phyloP scores from a whole-genome alignment of 2,329 filamentous ascomycete genomes.

The Cladorrhinum sp. region DNA sequence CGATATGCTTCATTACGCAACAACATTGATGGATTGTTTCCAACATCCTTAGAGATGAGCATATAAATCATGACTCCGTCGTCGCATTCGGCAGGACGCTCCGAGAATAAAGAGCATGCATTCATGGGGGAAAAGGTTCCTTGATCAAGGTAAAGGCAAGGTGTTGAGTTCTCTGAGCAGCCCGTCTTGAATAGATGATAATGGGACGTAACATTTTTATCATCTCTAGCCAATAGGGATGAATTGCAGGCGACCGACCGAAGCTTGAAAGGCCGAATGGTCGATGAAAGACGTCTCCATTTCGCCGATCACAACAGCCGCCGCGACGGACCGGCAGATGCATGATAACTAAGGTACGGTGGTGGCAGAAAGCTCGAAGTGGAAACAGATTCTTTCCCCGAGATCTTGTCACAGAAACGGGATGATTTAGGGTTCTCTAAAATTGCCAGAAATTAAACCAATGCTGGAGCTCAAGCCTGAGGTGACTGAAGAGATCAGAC shows the following conservation, averaged over 20 bases:
- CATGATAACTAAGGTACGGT: background rate
- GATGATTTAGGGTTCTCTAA: too few species aligned
- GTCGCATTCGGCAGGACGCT: background rate
- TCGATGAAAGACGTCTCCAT: conserved; percentile 1
- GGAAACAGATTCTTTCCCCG: too few species aligned
- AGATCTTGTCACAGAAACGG: too few species aligned
- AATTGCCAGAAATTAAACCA: too few species aligned
- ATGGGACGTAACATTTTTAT: conserved; percentile 4
- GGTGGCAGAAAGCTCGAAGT: too few species aligned
- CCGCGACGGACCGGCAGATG: conserved; percentile 12
- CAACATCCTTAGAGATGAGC: background rate
- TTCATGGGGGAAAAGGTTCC: background rate
- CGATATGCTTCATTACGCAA: background rate
- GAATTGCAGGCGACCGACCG: background rate
- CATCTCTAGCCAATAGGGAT: background rate
- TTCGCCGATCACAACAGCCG: conserved; percentile 25
- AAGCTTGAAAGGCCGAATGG: background rate
- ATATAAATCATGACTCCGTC: background rate
- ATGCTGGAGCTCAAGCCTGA: too few species aligned
- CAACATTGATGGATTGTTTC: background rate
- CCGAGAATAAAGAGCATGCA: background rate
- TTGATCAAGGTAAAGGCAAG: background rate
- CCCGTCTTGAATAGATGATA: conserved; percentile 21
- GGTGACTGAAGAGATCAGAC: background rate
- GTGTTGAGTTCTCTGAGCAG: background rate